Conservation (phyloP, 495 filamentous ascomycete genomes). For the Viridothelium virens region DNA sequence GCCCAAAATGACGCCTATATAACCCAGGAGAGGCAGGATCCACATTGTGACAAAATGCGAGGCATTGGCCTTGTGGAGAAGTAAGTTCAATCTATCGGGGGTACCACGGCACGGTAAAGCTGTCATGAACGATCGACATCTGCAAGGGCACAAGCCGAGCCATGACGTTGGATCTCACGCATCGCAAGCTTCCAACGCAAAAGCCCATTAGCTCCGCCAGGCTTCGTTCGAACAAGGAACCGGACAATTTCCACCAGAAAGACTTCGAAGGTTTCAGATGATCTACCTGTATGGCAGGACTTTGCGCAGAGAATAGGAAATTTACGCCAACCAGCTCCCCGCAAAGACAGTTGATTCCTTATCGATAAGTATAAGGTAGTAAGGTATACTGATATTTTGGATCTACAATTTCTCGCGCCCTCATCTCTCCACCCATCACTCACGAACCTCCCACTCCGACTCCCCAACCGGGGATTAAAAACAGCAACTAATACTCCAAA, state of each 20-base stretch:
- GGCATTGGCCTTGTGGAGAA: background rate
- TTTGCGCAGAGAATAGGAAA: no score
- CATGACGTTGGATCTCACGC: background rate
- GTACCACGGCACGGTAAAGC: background rate
- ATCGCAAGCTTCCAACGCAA: background rate
- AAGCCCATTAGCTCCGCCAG: no score
- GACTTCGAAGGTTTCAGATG: no score
- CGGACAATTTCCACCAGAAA: no score
- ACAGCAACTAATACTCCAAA: background rate
- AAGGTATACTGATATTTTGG: no score
- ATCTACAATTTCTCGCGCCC: slow-evolving; percentile 2
- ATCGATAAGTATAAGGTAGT: slow-evolving; percentile 9
- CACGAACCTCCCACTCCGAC: slow-evolving; percentile 17
- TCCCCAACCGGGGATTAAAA: background rate
- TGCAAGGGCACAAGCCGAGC: background rate
- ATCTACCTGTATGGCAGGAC: no score
- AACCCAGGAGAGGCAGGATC: slow-evolving; percentile 44
- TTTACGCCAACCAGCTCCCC: no score
- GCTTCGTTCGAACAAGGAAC: no score
- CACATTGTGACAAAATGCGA: background rate
- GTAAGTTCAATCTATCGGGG: background rate
- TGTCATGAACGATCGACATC: slow-evolving; percentile 1
- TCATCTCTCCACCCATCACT: slow-evolving; percentile 7
- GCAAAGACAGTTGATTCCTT: background rate
- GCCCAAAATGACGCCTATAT: slow-evolving; percentile 75